Conservation (phyloP, 148 eudicot genomes). For the Hydrangea macrophylla region DNA sequence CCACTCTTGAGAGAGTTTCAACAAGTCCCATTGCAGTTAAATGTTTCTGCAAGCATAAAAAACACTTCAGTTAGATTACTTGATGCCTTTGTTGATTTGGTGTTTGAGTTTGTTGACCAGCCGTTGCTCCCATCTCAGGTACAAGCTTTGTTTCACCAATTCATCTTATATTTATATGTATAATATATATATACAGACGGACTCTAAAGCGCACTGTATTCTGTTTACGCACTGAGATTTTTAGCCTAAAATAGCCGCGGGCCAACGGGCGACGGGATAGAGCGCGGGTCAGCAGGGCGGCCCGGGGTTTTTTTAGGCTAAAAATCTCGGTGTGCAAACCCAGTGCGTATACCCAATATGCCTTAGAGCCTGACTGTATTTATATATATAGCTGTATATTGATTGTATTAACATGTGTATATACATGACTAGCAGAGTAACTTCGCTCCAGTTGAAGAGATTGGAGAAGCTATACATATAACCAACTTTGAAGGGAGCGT, state of each 20-base stretch:
- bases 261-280: too few species aligned
- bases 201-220: too few species aligned
- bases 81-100: constrained; percentile 33
- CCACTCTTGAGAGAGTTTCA: constrained; percentile 30
- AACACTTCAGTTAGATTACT: constrained; percentile 20
- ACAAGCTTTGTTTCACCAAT: neutral
- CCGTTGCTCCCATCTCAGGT: constrained; percentile 43
- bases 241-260: too few species aligned
- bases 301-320: too few species aligned
- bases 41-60: constrained; percentile 18
- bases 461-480: constrained; percentile 24
- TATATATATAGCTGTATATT: neutral
- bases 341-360: too few species aligned
- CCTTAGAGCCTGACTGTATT: too few species aligned
- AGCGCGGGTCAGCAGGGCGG: too few species aligned
- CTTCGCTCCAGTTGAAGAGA: constrained; percentile 50
- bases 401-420: neutral
- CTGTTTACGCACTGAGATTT: too few species aligned
- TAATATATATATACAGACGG: neutral
- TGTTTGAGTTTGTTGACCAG: constrained; percentile 36
- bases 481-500: constrained; percentile 24
- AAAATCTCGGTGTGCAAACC: too few species aligned
- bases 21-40: constrained; percentile 13
- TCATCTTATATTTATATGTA: too few species aligned
- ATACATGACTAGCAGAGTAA: constrained; percentile 21